Evolutionary conservation across 2,329 filamentous ascomycete genomes (phyloP).

Genomic region (Venturia oleaginea): DNA sequence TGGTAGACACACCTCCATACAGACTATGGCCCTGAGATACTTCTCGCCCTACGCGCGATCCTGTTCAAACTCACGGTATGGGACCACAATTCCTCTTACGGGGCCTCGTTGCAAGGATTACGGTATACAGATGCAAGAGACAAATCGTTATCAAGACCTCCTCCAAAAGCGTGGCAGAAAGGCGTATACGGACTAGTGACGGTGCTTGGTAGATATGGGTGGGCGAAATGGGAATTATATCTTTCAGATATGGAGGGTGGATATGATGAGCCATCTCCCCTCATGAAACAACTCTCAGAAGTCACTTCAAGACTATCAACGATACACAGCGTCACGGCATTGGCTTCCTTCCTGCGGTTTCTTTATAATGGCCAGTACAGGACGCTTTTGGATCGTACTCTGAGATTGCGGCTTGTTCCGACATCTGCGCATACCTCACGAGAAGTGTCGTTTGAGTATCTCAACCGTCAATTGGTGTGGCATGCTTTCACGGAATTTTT

Average conservation of each 20-base stretch:
- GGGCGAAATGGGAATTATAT: slow-evolving; percentile 88
- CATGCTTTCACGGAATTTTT: slow-evolving; percentile 99
- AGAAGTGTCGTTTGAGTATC: slow-evolving; percentile 93
- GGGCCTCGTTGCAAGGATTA: slow-evolving; percentile 83
- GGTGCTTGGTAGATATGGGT: slow-evolving; percentile 79
- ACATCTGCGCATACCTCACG: slow-evolving; percentile 76
- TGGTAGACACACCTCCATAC: slow-evolving; percentile 58
- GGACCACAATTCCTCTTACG: slow-evolving; percentile 94
- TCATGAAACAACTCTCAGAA: slow-evolving; percentile 51
- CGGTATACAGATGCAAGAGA: slow-evolving; percentile 79
- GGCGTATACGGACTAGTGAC: slow-evolving; percentile 73
- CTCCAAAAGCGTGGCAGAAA: slow-evolving; percentile 75
- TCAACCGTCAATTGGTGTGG: slow-evolving; percentile 97
- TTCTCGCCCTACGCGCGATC: slow-evolving; percentile 63
- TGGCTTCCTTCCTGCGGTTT: slow-evolving; percentile 82
- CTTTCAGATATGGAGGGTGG: slow-evolving; percentile 68
- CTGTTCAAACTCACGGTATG: slow-evolving; percentile 94
- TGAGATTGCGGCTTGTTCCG: slow-evolving; percentile 77
- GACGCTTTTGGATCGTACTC: slow-evolving; percentile 75
- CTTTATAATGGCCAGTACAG: slow-evolving; percentile 84
- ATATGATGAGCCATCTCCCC: slow-evolving; percentile 46
- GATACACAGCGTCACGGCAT: slow-evolving; percentile 70
- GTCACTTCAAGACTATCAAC: slow-evolving; percentile 62
- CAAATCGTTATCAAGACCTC: slow-evolving; percentile 16
- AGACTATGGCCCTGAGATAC: slow-evolving; percentile 80